Evolutionary conservation across 164 flowering plant species (phyloP).

Genomic region (Chloranthus sessilifolius): DNA sequence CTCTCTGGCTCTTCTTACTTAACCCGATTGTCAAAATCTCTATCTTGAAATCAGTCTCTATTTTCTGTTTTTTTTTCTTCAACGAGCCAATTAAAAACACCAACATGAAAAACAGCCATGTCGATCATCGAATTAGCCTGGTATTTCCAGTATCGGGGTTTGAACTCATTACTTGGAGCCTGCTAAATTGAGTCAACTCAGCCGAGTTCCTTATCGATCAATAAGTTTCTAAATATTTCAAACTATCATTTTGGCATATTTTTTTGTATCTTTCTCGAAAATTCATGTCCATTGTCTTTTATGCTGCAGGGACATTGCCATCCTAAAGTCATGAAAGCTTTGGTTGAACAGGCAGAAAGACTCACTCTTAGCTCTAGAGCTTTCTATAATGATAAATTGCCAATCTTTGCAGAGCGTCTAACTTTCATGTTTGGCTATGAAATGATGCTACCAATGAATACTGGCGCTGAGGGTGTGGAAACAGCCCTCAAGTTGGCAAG

Average conservation of each 20-base stretch:
- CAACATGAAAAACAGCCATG: no score
- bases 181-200: no score
- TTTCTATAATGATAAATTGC: slow-evolving; percentile 86
- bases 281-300: not conserved
- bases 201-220: no score
- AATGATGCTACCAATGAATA: slow-evolving; percentile 98
- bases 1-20: not conserved
- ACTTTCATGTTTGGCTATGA: slow-evolving; percentile 83
- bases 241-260: no score
- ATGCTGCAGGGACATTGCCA: slow-evolving; percentile 88
- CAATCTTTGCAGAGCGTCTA: slow-evolving; percentile 65
- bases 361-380: slow-evolving; percentile 95
- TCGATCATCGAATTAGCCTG: no score
- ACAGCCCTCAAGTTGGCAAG: slow-evolving; percentile 90
- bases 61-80: no score
- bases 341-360: slow-evolving; percentile 70
- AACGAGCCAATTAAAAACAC: no score
- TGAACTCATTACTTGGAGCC: no score
- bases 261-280: no score
- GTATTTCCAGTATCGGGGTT: no score
- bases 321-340: slow-evolving; percentile 80
- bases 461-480: slow-evolving; percentile 99
- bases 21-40: no score
- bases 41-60: not conserved
- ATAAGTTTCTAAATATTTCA: no score